Evolutionary conservation across 1,139 yeast species (phyloP), one percentile per base, ranked within the genome.

Genomic region (Komagataea norvegica): DNA sequence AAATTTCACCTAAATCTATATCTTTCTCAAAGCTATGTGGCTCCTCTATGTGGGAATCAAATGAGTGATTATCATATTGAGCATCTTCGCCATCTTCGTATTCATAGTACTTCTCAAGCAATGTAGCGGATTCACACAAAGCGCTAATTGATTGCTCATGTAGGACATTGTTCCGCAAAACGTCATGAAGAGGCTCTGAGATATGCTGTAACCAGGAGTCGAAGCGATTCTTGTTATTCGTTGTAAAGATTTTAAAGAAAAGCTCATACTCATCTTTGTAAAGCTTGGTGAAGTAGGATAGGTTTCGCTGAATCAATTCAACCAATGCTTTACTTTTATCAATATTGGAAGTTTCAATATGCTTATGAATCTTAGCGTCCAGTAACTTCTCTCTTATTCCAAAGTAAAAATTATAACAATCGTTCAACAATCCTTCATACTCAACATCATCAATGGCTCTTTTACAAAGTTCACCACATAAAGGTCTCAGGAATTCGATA

Each of bases 141-240:
- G 68, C 66, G 22, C 72, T 67, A 17, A 88, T 79, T 45, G 77
- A 79, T 8, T 71, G 65, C 54, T 88, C 96, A 42, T 80, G 71
- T 27, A 88, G 67, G 3, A 86, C 74, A 34, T 72, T 65, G 41
- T 78, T 73, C 43, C 96, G 68, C 23, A 86, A 59, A 2, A 68
- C 60, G 48, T 85, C 93, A 52, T 87, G 83, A 20, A 89, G 62
- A 0, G 95, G 93, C 31, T 87, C 95, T 30, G 86, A 65, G 6
- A 84, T 51, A 22, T 67, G 69, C 31, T 70, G 72, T 42, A 84
- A 72, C 76, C 86, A 86, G 11, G 52, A 52, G 8, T 68, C 55
- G 38, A 49, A 55, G 24, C 54, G 47, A 23, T 34, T 50, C 7
- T 50, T 46, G n/a, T 52, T 48, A 17, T 54, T 52, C 9, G 37